Conservation (phyloP, 139 green algal species). For the Chara braunii region DNA sequence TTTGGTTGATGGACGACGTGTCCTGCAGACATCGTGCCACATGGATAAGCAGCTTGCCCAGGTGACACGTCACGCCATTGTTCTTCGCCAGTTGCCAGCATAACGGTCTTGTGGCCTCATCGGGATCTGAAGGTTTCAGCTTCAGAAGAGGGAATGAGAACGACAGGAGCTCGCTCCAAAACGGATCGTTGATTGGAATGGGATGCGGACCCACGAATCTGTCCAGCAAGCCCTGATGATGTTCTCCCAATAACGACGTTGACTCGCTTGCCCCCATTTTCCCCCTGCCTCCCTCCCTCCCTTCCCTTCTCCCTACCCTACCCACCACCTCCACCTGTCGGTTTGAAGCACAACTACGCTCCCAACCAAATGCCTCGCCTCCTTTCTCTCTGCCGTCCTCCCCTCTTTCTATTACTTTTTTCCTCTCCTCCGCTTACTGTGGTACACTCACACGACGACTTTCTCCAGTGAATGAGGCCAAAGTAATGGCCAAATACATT, state of each 20-base stretch:
- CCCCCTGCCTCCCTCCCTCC: too few species aligned
- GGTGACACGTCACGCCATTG: slow-evolving; percentile 62
- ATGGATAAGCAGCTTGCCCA: slow-evolving; percentile 61
- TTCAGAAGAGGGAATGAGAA: slow-evolving; percentile 45
- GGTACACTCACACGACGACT: too few species aligned
- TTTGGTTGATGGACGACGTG: slow-evolving; percentile 8
- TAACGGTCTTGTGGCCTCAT: slow-evolving; percentile 32
- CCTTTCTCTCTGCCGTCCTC: too few species aligned
- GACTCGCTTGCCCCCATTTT: slow-evolving; percentile 37
- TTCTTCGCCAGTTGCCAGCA: slow-evolving; percentile 54
- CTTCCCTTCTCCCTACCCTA: too few species aligned
- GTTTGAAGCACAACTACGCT: too few species aligned
- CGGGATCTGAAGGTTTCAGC: slow-evolving; percentile 37
- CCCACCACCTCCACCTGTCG: too few species aligned
- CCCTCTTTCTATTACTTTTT: too few species aligned
- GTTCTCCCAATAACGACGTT: not conserved
- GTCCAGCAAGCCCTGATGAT: slow-evolving; percentile 38
- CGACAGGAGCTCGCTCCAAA: slow-evolving; percentile 50
- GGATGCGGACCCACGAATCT: slow-evolving; percentile 36
- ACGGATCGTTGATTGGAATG: slow-evolving; percentile 30
- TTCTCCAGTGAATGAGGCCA: too few species aligned
- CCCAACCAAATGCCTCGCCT: too few species aligned
- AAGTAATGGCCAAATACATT: too few species aligned
- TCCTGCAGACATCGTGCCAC: slow-evolving; percentile 44
- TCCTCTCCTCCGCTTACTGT: too few species aligned